Evolutionary conservation across 2,329 filamentous ascomycete species (phyloP).

Genomic region (Penicillium sp.): DNA sequence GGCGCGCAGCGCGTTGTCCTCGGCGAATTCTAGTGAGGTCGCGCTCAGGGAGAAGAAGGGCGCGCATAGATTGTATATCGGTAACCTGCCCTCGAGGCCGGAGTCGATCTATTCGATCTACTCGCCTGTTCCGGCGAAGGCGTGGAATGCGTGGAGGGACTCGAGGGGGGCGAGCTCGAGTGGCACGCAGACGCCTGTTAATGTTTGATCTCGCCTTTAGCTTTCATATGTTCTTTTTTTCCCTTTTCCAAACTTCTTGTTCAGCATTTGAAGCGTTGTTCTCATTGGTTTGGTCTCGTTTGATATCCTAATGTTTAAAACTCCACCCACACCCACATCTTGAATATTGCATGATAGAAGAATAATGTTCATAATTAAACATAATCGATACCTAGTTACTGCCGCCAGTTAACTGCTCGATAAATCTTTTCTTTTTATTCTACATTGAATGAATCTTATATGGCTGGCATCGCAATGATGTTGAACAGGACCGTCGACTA

Average conservation of each 20-base stretch:
- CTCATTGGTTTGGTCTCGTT: neutral
- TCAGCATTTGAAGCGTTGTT: neutral
- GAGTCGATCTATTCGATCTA: constrained; percentile 6
- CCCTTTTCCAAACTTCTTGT: neutral
- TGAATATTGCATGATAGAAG: neutral
- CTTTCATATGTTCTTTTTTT: neutral
- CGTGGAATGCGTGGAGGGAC: constrained; percentile 10
- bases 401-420: too few relatives aligned
- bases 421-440: too few relatives aligned
- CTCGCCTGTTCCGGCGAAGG: neutral
- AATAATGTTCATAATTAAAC: neutral
- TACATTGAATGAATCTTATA: too few relatives aligned
- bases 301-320: neutral
- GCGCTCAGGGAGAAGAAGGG: constrained; percentile 6
- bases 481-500: too few relatives aligned
- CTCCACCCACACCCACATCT: neutral
- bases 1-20: constrained; percentile 13
- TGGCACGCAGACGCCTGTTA: constrained; percentile 8
- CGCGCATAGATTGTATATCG: constrained; percentile 1
- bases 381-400: neutral
- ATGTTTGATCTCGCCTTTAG: neutral
- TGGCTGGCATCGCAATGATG: too few relatives aligned
- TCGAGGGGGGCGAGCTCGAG: constrained; percentile 1
- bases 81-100: constrained; percentile 2
- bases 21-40: constrained; percentile 8